Base-by-base conservation (phyloP, 225 moss, liverwort and hornwort genomes). In the Bryum argenteum region DNA sequence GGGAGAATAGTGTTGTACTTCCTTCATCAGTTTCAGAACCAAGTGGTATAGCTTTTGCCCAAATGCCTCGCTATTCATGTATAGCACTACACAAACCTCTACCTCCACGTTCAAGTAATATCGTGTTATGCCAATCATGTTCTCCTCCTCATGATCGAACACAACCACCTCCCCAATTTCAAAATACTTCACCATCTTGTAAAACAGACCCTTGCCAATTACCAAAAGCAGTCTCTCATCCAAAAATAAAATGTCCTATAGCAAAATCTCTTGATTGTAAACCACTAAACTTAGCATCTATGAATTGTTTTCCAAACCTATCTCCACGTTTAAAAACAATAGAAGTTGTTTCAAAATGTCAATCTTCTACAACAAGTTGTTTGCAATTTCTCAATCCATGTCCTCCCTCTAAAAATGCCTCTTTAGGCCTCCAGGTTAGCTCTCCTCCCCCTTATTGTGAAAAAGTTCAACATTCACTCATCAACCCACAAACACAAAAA, bases 141-240 rank as follows among this genome's bases (percentile, higher is more conserved):
- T 83, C 73, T 20, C 65, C 61, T 44, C 48, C 61, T 42, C 83
- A 80, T 24, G 61, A 79, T 70, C 50, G 5, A 23, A 23, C 12
- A 1, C 0, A 54, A 2, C 62, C 70, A 23, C 79, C 56, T 9
- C 3, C 42, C 55, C 0, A 0, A 41, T 73, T 77, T 37, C 18
- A 37, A 50, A 2, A 28, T 43, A 8, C 22, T 61, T 44, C 57
- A 1, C 0, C 0, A 15, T 10, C 15, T 11, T 40, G 8, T 41
- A 52, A 53, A 52, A 16, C 41, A 77, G 52, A 1, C 39, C 6
- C 1, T 56, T 4, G 19, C 37, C 6, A 39, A 17, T 4, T 6
- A 42, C n/a, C 75, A 23, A 18, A 11, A 47, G n/a, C 64, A 70
- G n/a, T 0, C 64, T 48, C 14, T 19, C 16, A 3, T 47, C 24